These are phyloP conservation scores for Trichoderma aggressivum DNA, from an alignment of 2,329 filamentous ascomycete species.

Conservation along the genomic window DNA sequence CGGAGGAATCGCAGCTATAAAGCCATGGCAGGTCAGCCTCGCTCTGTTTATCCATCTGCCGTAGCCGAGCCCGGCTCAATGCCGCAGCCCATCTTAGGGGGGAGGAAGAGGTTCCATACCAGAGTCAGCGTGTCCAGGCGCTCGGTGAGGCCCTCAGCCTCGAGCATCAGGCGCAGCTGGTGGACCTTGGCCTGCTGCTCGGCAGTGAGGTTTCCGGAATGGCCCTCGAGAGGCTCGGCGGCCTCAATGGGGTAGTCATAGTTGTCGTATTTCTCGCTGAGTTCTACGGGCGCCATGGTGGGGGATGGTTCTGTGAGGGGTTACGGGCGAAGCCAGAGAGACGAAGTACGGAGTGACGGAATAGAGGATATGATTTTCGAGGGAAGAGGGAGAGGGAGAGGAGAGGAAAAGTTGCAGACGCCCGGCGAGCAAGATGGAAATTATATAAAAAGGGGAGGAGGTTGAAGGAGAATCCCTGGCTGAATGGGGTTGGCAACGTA, in stretches of 20 bases:
- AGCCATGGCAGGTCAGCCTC: background rate
- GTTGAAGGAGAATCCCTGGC: constrained; percentile 14
- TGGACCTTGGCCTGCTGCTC: constrained; percentile 86
- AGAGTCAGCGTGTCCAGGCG: constrained; percentile 89
- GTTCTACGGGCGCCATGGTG: constrained; percentile 52
- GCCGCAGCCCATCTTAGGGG: background rate
- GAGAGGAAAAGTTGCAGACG: background rate
- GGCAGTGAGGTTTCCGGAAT: constrained; percentile 81
- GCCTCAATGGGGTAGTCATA: constrained; percentile 88
- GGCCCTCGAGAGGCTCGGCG: constrained; percentile 66
- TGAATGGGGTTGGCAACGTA: constrained; percentile 13
- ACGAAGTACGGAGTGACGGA: background rate
- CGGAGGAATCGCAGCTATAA: constrained; percentile 79
- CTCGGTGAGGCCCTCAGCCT: constrained; percentile 76
- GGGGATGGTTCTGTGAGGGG: constrained; percentile 18
- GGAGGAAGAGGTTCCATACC: constrained; percentile 48
- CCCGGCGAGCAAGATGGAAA: constrained; percentile 6
- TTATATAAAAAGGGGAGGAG: constrained; percentile 14
- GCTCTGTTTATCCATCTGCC: background rate
- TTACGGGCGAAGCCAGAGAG: background rate
- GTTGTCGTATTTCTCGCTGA: constrained; percentile 91
- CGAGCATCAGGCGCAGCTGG: constrained; percentile 81
- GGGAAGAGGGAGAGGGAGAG: background rate
- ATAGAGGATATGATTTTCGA: background rate
- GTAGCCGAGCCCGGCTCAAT: background rate